Evolutionary conservation across 805 yeast species (phyloP), one percentile per base, ranked within the genome.

Genomic region (Sungouiella blattae): DNA sequence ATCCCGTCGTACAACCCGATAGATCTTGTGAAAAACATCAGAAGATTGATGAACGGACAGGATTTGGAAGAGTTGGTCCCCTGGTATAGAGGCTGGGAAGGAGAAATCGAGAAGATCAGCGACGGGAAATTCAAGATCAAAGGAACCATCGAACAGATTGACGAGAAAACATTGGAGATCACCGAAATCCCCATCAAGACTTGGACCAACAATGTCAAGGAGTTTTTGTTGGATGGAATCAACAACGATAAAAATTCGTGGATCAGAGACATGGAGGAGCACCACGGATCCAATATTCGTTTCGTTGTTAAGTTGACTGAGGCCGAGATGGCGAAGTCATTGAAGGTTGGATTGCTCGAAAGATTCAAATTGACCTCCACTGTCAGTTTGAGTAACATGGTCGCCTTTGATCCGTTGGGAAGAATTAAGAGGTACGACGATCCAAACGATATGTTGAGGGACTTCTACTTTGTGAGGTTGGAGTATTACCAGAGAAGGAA

Each of bases 21-120:
- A 11, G 98, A 91, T 54, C 69, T 93, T 41, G 87, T 87, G 17
- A 65, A 61, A 2, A 93, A 93, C 50, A 66, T 93, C 21, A 77
- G 78, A 40, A 76, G 75, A 26, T 55, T 93, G 49, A 80, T 93
- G 87, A 67, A 71, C 13, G 84, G 78, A 7, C 83, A 87, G 50
- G 84, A 78, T 23, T 55, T 78, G 62, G 71, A 65, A 18, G 85
- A 82, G 25, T 78, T 93, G 87, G 57, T 64, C 7, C 98, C 98
- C 1, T 93, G 98, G 98, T 93, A 73, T 57, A 79, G 86, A 57
- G 98, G 96, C 12, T 93, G 98, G 98, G 81, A 78, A 29, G 98
- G 98, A 31, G 67, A 73, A 1, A 71, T 89, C 30, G 87, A 82
- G 50, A 71, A 74, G 44, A 59, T 73, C 18, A 80, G 73, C 7